A percentile compares a stretch with the other conserved stretches of the same genome.
phyloP scores from a whole-genome alignment of 768 basidiomycete genomes.

The Pleurotus ostreatus region DNA sequence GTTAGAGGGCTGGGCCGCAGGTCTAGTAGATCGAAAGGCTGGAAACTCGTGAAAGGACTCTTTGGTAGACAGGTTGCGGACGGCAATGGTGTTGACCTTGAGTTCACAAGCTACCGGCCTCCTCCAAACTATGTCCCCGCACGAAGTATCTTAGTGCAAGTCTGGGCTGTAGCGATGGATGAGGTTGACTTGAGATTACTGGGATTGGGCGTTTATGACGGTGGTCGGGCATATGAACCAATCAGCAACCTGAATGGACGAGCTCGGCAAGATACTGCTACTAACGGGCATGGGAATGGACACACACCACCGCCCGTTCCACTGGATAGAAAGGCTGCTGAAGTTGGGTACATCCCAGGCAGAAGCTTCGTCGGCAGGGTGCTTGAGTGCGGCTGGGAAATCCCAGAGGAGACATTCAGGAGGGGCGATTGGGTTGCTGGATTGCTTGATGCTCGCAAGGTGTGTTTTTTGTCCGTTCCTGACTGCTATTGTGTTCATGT shows the following conservation, averaged over 20 bases:
- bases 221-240: background rate
- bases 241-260: background rate
- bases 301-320: background rate
- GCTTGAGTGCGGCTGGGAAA: constrained; percentile 80
- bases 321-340: constrained; percentile 19
- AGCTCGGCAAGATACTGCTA: background rate
- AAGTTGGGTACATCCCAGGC: constrained; percentile 82
- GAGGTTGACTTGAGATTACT: constrained; percentile 67
- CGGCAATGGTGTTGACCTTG: constrained; percentile 32
- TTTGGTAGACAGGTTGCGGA: constrained; percentile 18
- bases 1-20: constrained; percentile 48
- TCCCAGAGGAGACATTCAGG: constrained; percentile 57
- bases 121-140: constrained; percentile 74
- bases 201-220: constrained; percentile 14
- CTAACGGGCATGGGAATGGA: background rate
- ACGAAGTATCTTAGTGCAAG: constrained; percentile 74
- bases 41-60: constrained; percentile 2
- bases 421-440: constrained; percentile 90
- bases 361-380: constrained; percentile 83
- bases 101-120: constrained; percentile 65
- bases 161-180: constrained; percentile 87
- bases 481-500: background rate
- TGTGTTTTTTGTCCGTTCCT: constrained; percentile 27
- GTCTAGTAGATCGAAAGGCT: constrained; percentile 10
- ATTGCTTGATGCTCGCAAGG: constrained; percentile 75